phyloP scores from a whole-genome alignment of 805 yeast genomes.

The Candida silvicultrix region DNA sequence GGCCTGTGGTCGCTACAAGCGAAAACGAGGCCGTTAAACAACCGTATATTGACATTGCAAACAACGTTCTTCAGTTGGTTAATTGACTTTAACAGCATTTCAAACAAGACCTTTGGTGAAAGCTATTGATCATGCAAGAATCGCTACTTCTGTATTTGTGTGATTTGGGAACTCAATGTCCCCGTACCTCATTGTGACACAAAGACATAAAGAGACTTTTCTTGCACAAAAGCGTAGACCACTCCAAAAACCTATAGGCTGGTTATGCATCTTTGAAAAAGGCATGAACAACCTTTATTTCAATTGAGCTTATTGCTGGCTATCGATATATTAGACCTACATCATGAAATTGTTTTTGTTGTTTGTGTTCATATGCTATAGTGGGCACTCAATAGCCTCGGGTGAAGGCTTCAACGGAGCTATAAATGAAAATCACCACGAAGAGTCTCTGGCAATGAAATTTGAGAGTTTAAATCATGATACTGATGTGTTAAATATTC shows the following conservation, averaged over 20 bases:
- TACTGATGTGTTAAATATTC: background rate
- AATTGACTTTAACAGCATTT: too few relatives aligned
- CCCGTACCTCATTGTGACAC: background rate
- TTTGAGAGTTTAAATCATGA: background rate
- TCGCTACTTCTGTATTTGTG: background rate
- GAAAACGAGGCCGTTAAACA: slow-evolving; percentile 30
- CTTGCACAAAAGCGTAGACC: background rate
- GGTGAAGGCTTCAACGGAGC: too few relatives aligned
- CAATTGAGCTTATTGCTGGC: too few relatives aligned
- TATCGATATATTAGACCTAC: too few relatives aligned
- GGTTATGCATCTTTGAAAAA: background rate
- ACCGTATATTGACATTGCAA: slow-evolving; percentile 46
- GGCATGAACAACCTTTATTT: too few relatives aligned
- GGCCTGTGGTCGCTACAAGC: slow-evolving; percentile 48
- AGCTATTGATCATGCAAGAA: too few relatives aligned
- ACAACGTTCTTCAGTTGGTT: slow-evolving; percentile 17
- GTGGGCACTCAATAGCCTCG: too few relatives aligned
- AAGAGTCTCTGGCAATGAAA: background rate
- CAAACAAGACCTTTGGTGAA: too few relatives aligned
- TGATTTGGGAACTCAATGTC: background rate
- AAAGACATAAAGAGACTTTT: background rate
- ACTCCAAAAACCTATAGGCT: too few relatives aligned
- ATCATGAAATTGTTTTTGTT: too few relatives aligned
- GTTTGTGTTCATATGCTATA: too few relatives aligned
- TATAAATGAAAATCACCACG: too few relatives aligned